A percentile compares a stretch with the other conserved stretches of the same genome.
Conservation (phyloP, 495 filamentous ascomycete species). For the Penicillium riverlandense region DNA sequence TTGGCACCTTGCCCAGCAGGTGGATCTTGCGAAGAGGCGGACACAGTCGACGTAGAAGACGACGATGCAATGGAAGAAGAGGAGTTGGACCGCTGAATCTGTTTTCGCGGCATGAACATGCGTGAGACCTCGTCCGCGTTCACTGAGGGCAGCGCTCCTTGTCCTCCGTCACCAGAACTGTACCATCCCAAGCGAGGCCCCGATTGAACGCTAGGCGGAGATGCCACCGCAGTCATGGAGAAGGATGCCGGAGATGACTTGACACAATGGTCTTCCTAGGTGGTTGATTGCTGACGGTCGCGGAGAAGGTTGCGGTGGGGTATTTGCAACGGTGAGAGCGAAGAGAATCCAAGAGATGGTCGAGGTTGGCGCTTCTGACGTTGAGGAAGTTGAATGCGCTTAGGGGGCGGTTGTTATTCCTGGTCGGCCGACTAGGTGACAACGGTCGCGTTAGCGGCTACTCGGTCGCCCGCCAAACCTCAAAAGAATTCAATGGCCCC, state of each 20-base stretch:
- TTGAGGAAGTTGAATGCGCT: slow-evolving; percentile 3
- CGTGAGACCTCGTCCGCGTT: slow-evolving; percentile 79
- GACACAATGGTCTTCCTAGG: slow-evolving; percentile 8
- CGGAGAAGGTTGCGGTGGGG: not conserved
- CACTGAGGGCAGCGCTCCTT: slow-evolving; percentile 70
- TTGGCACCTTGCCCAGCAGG: slow-evolving; percentile 40
- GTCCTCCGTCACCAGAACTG: slow-evolving; percentile 60
- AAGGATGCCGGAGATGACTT: slow-evolving; percentile 25
- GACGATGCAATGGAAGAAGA: slow-evolving; percentile 75
- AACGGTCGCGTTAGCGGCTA: slow-evolving; percentile 22
- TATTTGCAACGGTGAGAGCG: not conserved
- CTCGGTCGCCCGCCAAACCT: slow-evolving; percentile 1
- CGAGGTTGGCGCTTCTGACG: not conserved
- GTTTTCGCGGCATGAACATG: slow-evolving; percentile 83
- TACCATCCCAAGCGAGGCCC: slow-evolving; percentile 56
- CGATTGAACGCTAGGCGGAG: slow-evolving; percentile 80
- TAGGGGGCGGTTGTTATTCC: slow-evolving; percentile 6
- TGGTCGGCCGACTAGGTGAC: slow-evolving; percentile 14
- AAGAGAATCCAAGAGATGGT: no score
- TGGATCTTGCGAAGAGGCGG: slow-evolving; percentile 34
- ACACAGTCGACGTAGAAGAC: slow-evolving; percentile 42
- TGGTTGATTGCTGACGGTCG: slow-evolving; percentile 11
- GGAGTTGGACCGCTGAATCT: slow-evolving; percentile 75
- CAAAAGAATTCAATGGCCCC: not conserved
- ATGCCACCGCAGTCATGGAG: slow-evolving; percentile 95